Base-by-base conservation (phyloP, 78 protist genomes). In the Dictyostelium purpureum region DNA sequence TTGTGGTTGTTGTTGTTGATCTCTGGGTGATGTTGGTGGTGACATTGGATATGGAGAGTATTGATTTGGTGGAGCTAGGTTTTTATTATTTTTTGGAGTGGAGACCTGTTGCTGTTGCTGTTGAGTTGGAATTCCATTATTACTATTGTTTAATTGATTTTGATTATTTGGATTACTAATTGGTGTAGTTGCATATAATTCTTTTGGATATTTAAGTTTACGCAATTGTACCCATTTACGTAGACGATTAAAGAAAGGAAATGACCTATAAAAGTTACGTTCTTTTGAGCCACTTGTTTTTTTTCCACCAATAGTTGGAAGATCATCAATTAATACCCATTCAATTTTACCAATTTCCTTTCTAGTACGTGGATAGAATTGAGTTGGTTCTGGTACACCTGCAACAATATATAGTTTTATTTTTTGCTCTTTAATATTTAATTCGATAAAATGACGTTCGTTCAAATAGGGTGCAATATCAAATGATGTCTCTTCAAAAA, bases 401-500 rank as follows among this genome's bases (percentile, higher is more conserved):
- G 70, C 77, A 4, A 77, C 79, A 51, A 97, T 43, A 77, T 79
- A 97, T 21, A 97, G 71, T 52, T 89, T 90, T 33, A 79, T 70
- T 42, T 63, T 71, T 47, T 85, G 95, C 40, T 89, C 90, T 77
- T 75, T 88, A 42, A 79, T 56, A 19, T 56, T 59, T 33, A 77
- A 54, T 18, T 57, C 89, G 24, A 97, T 47, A 38, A 24, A 74
- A 31, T 93, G 77, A 33, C 78, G 63, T 59, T 74, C 80, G 59
- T 89, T 54, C 40, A 95, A 37, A 24, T 40, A 16, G 0, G 77
- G 79, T 14, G 83, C 11, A 47, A 80, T 37, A 91, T 97, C 97
- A 74, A 45, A 95, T 33, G 97, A 96, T 28, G 91, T 89, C 67
- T 97, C 98, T 74, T 97, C 98, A 4, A 70, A 70, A 18, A 97